Base-by-base conservation (phyloP, 2,329 filamentous ascomycete genomes). In the Fusarium multiceps region DNA sequence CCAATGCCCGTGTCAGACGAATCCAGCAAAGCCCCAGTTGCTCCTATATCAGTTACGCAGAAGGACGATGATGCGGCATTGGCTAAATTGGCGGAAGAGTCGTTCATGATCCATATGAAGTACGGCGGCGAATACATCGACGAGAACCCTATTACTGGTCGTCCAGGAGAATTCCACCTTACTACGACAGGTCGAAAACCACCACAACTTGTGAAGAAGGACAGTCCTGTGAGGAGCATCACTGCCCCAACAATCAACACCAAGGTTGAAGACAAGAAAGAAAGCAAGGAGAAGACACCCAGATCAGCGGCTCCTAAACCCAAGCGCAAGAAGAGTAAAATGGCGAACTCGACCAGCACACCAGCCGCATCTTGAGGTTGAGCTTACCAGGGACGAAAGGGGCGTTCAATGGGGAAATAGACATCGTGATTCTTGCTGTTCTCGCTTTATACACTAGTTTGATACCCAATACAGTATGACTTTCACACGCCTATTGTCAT, bases 91-190 rank as follows among this genome's bases (percentile, higher is more conserved):
- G 82, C 88, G 4, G 87, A 90, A 69, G 87, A 90, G 71, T 86
- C 88, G 0, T 85, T 89, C 66, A 78, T 82, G 70, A 82, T 88
- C 42, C 87, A 89, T 69, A 81, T 88, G 78, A 84, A 83, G 66
- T 87, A 86, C 70, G 89, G 88, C 40, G 86, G 87, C 50, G 88
- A 91, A 68, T 91, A 89, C 75, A 87, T 91, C 78, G 88, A 91
- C 77, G 87, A 90, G 77, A 91, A 90, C 69, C 88, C 89, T 43
- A 90, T 91, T 72, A 90, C 88, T 1, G 89, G 89, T 50, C 84
- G 86, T 30, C 89, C 89, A 1, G 89, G 89, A 51, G 87, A 89
- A 56, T 91, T 91, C 77, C 88, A 90, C 70, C 83, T 90, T 13
- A 86, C 86, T 11, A 88, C 87, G 10, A 90, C 88, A 0, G 88